These are phyloP conservation scores for Pseudogymnoascus sp. DNA, from an alignment of 2,329 filamentous ascomycete species.

Conservation along the genomic window DNA sequence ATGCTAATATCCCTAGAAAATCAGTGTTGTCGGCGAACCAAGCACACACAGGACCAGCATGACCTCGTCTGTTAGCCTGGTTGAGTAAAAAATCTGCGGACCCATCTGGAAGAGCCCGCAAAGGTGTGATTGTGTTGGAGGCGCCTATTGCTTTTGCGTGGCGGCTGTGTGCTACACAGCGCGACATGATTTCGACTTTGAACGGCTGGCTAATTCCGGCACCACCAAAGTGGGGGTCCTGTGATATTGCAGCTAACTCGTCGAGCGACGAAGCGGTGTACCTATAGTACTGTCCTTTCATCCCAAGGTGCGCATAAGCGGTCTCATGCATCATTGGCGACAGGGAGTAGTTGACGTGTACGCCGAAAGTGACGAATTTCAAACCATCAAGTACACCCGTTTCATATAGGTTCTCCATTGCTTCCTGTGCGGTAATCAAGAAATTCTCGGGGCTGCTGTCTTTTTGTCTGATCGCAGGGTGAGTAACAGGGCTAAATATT, in stretches of 20 bases:
- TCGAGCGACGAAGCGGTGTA: conserved; percentile 18
- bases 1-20: conserved; percentile 58
- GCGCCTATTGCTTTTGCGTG: conserved; percentile 65
- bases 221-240: conserved; percentile 58
- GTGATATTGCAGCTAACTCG: conserved; percentile 37
- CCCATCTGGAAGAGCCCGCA: conserved; percentile 40
- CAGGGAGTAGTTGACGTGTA: conserved; percentile 59
- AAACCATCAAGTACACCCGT: conserved; percentile 59
- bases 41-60: conserved; percentile 55
- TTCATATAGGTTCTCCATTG: conserved; percentile 53
- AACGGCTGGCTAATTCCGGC: conserved; percentile 61
- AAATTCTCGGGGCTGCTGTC: background rate
- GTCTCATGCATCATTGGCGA: conserved; percentile 68
- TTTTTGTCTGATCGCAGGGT: conserved; percentile 31
- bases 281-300: conserved; percentile 24
- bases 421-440: conserved; percentile 32
- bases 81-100: conserved; percentile 35
- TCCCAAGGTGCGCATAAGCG: conserved; percentile 51
- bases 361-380: conserved; percentile 62
- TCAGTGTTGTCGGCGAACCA: conserved; percentile 64
- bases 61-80: conserved; percentile 31
- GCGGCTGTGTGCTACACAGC: conserved; percentile 54
- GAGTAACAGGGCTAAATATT: conserved; percentile 47
- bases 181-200: conserved; percentile 58
- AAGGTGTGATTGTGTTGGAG: conserved; percentile 63